Evolutionary conservation across 2,329 filamentous ascomycete genomes (phyloP), one percentile per base, ranked within the genome.

Genomic region (Claviceps sp.): DNA sequence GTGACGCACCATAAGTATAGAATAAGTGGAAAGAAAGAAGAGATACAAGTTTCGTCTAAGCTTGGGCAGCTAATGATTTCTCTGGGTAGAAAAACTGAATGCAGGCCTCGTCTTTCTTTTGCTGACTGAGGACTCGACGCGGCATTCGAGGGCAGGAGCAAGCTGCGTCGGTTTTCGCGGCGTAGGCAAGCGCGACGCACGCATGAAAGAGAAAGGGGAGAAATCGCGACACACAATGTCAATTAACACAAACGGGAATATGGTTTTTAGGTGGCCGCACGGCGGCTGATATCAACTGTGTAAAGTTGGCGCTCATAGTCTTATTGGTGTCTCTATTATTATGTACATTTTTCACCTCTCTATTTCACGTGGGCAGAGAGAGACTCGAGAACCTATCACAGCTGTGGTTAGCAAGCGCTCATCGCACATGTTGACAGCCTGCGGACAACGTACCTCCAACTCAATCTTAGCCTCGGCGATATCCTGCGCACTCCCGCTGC

Each of bases 401-500:
- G 54, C 30, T 34, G 30, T 9, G 54, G 49, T 51, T 18, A 54
- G 50, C 34, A 50, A 36, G 16, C 6, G 18, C n/a, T 34, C 4
- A 34, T 37, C 11, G 16, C 42, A 16, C 22, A 26, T 24, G 22
- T 45, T 14, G 7, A 9, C 22, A 13, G n/a, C 11, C 22, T 4
- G 34, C 5, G 4, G 20, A 44, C 20, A 18, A 62, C 65, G 24
- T 56, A 95, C 91, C 89, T 98, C 93, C 62, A 98, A 75, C 80
- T 97, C 91, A 70, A 98, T 91, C 82, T 96, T 97, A 61, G 93
- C 93, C 82, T 98, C 93, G 59, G 91, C 91, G 73, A 97, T 87
- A 67, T 97, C 93, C 75, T 89, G 85, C 81, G 96, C 93, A 72
- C 89, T 96, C 66, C 91, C 93, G 67, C 77, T 82, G 66, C 93